phyloP scores from a whole-genome alignment of 176 grass and related monocot species.

The Oryza coarctata region DNA sequence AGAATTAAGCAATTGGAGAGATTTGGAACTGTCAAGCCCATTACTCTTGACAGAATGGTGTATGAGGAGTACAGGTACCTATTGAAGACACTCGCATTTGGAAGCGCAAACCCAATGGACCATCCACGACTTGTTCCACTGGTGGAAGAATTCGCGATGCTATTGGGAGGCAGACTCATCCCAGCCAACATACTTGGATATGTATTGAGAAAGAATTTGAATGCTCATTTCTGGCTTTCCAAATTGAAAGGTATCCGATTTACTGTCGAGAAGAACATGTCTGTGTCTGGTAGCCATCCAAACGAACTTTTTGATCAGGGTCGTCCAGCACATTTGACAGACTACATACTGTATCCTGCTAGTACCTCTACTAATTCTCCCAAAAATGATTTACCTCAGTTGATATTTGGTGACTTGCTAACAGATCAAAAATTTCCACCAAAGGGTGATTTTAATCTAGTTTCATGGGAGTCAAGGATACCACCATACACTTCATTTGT shows the following conservation, averaged over 20 bases:
- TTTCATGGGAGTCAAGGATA: neutral
- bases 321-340: neutral
- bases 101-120: neutral
- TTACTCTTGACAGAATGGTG: neutral
- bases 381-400: neutral
- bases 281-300: neutral
- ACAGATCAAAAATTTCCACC: neutral
- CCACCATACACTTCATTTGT: slow-evolving; percentile 7
- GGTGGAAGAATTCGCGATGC: neutral
- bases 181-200: neutral
- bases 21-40: slow-evolving; percentile 11
- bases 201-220: neutral
- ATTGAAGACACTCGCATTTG: slow-evolving; percentile 8
- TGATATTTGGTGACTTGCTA: neutral
- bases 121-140: neutral
- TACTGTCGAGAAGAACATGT: neutral
- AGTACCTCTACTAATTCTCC: neutral
- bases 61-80: slow-evolving; percentile 16
- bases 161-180: neutral
- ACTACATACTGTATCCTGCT: neutral
- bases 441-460: neutral
- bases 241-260: neutral
- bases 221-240: slow-evolving; percentile 1
- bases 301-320: neutral
- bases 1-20: neutral